These are phyloP conservation scores for Parachaetomium inaequale DNA, from an alignment of 495 filamentous ascomycete species.

Conservation along the genomic window DNA sequence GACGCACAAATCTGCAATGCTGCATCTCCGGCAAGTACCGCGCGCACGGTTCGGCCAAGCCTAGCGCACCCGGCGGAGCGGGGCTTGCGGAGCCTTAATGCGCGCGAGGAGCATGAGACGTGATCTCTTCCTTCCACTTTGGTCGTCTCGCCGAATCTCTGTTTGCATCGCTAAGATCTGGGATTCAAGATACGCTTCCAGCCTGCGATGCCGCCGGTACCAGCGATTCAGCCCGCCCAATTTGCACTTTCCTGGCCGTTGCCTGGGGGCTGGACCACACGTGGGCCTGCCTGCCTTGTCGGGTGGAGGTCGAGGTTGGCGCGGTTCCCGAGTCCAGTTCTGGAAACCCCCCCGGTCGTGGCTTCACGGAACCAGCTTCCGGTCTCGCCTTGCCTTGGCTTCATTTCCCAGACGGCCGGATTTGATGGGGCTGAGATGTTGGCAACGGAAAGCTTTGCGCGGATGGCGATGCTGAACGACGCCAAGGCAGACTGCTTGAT, in stretches of 20 bases:
- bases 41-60: constrained; percentile 31
- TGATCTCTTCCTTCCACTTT: not conserved
- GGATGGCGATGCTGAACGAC: not conserved
- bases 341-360: not conserved
- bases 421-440: not conserved
- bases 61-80: not conserved
- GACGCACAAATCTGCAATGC: constrained; percentile 7
- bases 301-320: not conserved
- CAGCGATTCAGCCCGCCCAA: not conserved
- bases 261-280: not conserved
- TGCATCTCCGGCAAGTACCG: constrained; percentile 26
- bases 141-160: not conserved
- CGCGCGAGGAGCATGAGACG: too few relatives aligned
- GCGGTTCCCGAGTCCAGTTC: not conserved
- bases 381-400: not conserved
- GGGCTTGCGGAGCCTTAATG: not conserved
- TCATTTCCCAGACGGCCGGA: constrained; percentile 18
- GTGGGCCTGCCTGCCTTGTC: not conserved
- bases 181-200: not conserved
- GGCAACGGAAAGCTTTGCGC: not conserved
- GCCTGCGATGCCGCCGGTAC: too few relatives aligned
- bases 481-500: not conserved
- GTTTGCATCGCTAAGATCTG: not conserved
- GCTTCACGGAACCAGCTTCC: constrained; percentile 11
- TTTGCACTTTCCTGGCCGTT: not conserved